Conservation (phyloP, 371 early-diverging fungal genomes). For the Sporodiniella umbellata region DNA sequence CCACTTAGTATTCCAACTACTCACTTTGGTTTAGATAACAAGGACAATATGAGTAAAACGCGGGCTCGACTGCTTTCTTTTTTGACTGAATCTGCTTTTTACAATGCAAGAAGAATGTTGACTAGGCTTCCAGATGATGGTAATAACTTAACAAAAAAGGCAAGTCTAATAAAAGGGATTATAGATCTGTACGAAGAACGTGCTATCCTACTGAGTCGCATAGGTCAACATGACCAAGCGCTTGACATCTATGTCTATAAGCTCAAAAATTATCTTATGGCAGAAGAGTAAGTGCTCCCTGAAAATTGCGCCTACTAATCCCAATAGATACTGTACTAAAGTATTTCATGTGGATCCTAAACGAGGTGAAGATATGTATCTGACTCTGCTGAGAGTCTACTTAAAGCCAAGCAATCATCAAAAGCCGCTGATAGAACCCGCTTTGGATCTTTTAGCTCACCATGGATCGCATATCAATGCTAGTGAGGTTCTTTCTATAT, state of each 20-base stretch:
- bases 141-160: conserved; percentile 5
- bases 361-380: conserved; percentile 59
- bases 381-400: conserved; percentile 63
- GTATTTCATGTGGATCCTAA: conserved; percentile 56
- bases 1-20: too few relatives aligned
- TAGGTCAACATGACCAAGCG: conserved; percentile 87
- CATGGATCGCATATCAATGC: conserved; percentile 74
- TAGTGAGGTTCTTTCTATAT: conserved; percentile 43
- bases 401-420: conserved; percentile 53
- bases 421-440: conserved; percentile 55
- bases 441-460: conserved; percentile 60
- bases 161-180: background rate
- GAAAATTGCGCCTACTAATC: too few relatives aligned
- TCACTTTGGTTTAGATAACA: background rate
- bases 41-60: conserved; percentile 15
- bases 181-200: conserved; percentile 77
- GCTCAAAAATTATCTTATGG: conserved; percentile 67
- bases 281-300: conserved; percentile 63
- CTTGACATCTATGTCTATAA: conserved; percentile 79
- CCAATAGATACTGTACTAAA: conserved; percentile 66
- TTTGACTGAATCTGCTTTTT: conserved; percentile 63
- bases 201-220: conserved; percentile 76
- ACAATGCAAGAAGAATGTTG: conserved; percentile 76
- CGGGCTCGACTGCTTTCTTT: conserved; percentile 56
- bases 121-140: conserved; percentile 74